Base-by-base conservation (phyloP, 2,329 filamentous ascomycete species). In the Fusarium sp. region DNA sequence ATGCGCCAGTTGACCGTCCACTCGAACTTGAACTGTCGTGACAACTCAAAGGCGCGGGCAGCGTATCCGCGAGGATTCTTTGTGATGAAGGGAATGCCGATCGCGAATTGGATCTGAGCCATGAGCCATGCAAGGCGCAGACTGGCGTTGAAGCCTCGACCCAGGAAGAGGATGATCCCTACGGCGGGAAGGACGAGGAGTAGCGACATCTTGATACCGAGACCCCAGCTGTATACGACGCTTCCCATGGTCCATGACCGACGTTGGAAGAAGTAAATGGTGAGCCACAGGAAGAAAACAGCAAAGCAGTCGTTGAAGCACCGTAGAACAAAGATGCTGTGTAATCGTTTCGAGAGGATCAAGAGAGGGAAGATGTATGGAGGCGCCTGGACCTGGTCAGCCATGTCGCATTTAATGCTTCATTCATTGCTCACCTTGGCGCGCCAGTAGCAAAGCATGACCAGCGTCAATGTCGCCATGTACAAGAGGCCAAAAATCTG, bases 1-100 rank as follows among this genome's bases (percentile, higher is more conserved):
- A 98, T 98, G 57, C 95, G 90, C 96, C 96, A 99, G 81, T 99
- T 99, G 72, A 99, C 96, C 0, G 96, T 99, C 96, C 96, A 99
- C 82, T 95, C 94, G 85, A 95, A 98, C 75, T 97, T 87, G 82
- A 99, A 99, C 74, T 94, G 90, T 58, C 96, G 88, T 48, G 93
- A 94, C 62, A 99, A 87, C 82, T 99, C 94, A 78, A 99, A 99
- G 0, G 96, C 94, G 68, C 92, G 87, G 48, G 89, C 88, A 16
- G 97, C 78, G 78, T 99, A 99, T 30, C 91, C 93, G 63, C 82
- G 80, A 18, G 90, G 81, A 72, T 94, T 92, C 41, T 83, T 83
- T 10, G 85, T 79, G 23, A 93, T 78, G 81, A 98, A 98, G 0
- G 94, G 94, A 44, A 85, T 75, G 48, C 83, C 87, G 36, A 90